Evolutionary conservation across 305 asterid genomes (phyloP).

Genomic region (Fraxinus latifolia): DNA sequence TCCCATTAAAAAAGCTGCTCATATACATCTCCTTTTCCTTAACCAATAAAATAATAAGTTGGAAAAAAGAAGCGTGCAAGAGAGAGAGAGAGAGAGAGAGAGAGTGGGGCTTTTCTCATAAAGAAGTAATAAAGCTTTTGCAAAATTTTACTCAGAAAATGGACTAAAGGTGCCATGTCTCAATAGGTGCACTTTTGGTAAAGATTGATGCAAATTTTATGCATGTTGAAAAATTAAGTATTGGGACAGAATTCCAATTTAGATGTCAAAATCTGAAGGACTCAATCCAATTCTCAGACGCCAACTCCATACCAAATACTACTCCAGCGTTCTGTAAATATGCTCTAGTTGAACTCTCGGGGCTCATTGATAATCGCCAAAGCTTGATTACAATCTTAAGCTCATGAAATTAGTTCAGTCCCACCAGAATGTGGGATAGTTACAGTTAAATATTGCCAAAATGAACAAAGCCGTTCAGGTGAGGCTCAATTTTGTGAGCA

Average conservation of each 20-base stretch:
- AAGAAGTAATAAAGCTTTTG: background rate
- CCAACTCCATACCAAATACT: background rate
- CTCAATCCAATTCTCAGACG: background rate
- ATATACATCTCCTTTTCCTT: background rate
- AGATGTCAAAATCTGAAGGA: background rate
- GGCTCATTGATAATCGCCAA: background rate
- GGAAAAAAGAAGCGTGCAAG: background rate
- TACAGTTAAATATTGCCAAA: background rate
- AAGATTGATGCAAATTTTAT: background rate
- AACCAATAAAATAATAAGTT: background rate
- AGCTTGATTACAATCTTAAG: background rate
- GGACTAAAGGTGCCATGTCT: background rate
- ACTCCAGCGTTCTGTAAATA: background rate
- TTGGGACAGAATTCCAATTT: background rate
- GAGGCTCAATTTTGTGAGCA: background rate
- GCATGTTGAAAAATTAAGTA: background rate
- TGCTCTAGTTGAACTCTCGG: background rate
- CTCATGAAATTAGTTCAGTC: background rate
- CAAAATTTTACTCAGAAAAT: background rate
- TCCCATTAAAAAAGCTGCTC: background rate
- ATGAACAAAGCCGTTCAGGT: background rate
- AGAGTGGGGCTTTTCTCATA: background rate
- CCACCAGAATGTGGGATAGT: background rate
- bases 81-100: background rate
- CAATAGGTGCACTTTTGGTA: background rate